Percentiles rank a stretch among this genome's conserved stretches.
Conservation (phyloP, 176 grass and related monocot species). For the Zea luxurians region DNA sequence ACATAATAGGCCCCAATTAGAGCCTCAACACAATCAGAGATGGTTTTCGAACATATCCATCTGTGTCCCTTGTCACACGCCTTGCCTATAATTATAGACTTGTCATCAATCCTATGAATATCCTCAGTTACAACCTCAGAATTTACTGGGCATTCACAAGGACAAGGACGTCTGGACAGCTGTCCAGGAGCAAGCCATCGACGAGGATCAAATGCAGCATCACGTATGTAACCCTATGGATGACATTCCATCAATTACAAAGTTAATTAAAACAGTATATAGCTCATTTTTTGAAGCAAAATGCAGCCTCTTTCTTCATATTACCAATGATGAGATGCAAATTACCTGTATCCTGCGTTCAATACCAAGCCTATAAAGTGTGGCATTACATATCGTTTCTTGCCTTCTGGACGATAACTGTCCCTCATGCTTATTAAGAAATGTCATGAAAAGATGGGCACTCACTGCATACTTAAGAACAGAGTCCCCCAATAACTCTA, state of each 20-base stretch:
- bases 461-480: conserved; percentile 83
- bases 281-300: conserved; percentile 10
- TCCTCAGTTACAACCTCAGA: conserved; percentile 42
- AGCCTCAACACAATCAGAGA: conserved; percentile 89
- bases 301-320: conserved; percentile 2
- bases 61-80: conserved; percentile 83
- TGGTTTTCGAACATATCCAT: conserved; percentile 96
- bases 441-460: conserved; percentile 74
- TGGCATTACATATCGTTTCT: conserved; percentile 72
- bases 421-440: conserved; percentile 70
- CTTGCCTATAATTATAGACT: conserved; percentile 70
- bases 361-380: conserved; percentile 73
- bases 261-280: conserved; percentile 25
- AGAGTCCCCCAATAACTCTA: conserved; percentile 86
- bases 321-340: conserved; percentile 20
- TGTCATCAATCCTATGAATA: conserved; percentile 45
- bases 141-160: conserved; percentile 60
- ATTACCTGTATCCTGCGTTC: conserved; percentile 73
- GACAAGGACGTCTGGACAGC: conserved; percentile 53
- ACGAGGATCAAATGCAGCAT: conserved; percentile 85
- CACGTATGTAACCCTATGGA: conserved; percentile 79
- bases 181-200: conserved; percentile 95
- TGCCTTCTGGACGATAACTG: conserved; percentile 59
- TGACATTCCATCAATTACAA: conserved; percentile 19
- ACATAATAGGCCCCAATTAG: conserved; percentile 93